Percentiles rank a stretch among this genome's conserved stretches.
These are phyloP conservation scores for Komagataea norvegica DNA, from an alignment of 1,139 yeast species.

Conservation along the genomic window DNA sequence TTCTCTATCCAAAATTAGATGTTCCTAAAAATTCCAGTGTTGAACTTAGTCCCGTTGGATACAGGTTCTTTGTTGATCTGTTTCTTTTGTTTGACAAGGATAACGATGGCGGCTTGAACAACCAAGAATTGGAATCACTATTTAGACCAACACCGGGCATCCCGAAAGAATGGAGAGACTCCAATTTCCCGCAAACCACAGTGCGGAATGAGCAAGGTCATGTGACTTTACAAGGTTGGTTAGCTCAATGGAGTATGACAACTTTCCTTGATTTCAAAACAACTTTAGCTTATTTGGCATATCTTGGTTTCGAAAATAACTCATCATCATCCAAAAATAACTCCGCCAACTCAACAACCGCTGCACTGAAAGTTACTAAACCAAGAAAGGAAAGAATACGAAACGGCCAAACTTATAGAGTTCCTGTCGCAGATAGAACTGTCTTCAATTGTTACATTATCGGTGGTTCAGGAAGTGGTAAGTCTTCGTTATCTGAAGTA, in stretches of 20 bases:
- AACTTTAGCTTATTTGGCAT: conserved; percentile 83
- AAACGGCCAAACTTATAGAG: conserved; percentile 63
- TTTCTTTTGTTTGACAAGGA: conserved; percentile 86
- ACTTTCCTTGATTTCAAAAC: conserved; percentile 80
- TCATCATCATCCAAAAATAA: conserved; percentile 3
- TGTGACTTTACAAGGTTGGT: conserved; percentile 94
- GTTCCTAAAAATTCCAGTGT: conserved; percentile 77
- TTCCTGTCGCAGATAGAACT: conserved; percentile 72
- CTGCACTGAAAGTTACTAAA: conserved; percentile 78
- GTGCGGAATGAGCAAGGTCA: conserved; percentile 87
- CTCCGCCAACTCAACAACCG: conserved; percentile 28
- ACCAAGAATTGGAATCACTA: conserved; percentile 57
- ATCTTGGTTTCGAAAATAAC: conserved; percentile 70
- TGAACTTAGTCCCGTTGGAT: conserved; percentile 91
- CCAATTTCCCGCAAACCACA: conserved; percentile 80
- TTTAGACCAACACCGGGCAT: conserved; percentile 91
- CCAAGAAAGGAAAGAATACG: conserved; percentile 64
- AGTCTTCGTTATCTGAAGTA: conserved; percentile 74
- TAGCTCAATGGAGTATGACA: conserved; percentile 97
- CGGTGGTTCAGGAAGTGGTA: conserved; percentile 86
- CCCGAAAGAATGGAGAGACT: conserved; percentile 80
- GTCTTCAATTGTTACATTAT: conserved; percentile 86
- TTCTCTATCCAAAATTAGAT: conserved; percentile 72
- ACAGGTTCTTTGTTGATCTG: conserved; percentile 83
- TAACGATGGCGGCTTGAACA: conserved; percentile 90